Evolutionary conservation across 345 rosid species (phyloP).

Genomic region (Ceriops tagal): DNA sequence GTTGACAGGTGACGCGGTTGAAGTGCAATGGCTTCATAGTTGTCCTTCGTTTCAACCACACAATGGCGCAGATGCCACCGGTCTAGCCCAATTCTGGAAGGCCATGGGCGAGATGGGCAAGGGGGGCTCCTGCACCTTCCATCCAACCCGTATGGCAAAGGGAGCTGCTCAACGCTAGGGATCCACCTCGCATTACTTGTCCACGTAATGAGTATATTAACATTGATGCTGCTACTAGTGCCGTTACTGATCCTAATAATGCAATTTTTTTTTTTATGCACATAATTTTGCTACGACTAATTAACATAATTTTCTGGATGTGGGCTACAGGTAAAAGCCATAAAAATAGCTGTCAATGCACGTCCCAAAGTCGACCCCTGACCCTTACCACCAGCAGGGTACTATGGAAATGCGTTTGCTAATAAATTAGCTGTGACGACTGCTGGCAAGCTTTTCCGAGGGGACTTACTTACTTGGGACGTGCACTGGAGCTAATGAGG

Average conservation of each 20-base stretch:
- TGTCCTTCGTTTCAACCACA: constrained; percentile 11
- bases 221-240: background rate
- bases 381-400: background rate
- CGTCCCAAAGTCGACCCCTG: background rate
- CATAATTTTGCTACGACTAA: too few species aligned
- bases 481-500: background rate
- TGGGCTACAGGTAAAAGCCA: background rate
- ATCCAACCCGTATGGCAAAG: constrained; percentile 13
- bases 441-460: background rate
- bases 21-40: constrained; percentile 14
- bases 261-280: too few species aligned
- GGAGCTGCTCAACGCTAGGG: constrained; percentile 5
- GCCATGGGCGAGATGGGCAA: constrained; percentile 16
- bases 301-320: too few species aligned
- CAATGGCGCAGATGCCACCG: constrained; percentile 1
- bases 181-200: constrained; percentile 4
- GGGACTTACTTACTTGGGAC: background rate
- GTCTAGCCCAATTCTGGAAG: background rate
- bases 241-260: background rate
- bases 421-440: background rate
- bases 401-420: background rate
- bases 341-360: background rate
- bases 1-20: constrained; percentile 11
- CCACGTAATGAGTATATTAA: constrained; percentile 6
- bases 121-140: constrained; percentile 3